Percentiles rank a stretch among this genome's conserved stretches.
These are phyloP conservation scores for Monilinia fructicola DNA, from an alignment of 2,329 filamentous ascomycete genomes.

Conservation along the genomic window DNA sequence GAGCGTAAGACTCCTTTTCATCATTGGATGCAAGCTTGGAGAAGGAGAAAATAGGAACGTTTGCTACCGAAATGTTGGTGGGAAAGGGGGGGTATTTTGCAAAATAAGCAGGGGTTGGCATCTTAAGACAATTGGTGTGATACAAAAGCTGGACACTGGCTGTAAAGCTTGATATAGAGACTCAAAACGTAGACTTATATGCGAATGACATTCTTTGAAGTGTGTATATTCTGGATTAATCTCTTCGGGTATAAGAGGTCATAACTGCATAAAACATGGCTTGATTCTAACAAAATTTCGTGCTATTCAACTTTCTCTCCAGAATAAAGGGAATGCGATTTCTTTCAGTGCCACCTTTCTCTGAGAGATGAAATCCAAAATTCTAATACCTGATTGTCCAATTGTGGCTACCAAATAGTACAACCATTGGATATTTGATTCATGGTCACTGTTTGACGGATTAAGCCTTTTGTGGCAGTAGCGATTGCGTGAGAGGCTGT, in stretches of 20 bases:
- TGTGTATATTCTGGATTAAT: neutral
- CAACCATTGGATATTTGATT: neutral
- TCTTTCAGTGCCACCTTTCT: neutral
- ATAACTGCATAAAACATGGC: neutral
- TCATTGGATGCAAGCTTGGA: constrained; percentile 3
- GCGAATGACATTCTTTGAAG: neutral
- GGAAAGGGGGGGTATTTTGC: constrained; percentile 1
- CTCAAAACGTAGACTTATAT: neutral
- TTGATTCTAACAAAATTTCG: neutral
- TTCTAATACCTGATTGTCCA: neutral
- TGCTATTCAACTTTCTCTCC: neutral
- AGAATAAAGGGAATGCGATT: neutral
- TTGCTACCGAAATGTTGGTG: neutral
- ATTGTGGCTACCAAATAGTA: neutral
- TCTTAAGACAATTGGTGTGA: neutral
- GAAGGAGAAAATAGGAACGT: constrained; percentile 4
- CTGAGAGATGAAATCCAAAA: neutral
- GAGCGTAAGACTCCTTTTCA: constrained; percentile 1
- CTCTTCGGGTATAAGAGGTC: neutral
- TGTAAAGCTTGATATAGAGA: neutral
- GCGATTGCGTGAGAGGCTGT: neutral
- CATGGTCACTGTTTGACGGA: neutral
- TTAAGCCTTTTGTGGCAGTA: neutral
- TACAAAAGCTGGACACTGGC: neutral
- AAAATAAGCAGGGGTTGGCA: constrained; percentile 9